Conservation (phyloP, 2,329 filamentous ascomycete species). For the Ploettnerulaceae sp. region DNA sequence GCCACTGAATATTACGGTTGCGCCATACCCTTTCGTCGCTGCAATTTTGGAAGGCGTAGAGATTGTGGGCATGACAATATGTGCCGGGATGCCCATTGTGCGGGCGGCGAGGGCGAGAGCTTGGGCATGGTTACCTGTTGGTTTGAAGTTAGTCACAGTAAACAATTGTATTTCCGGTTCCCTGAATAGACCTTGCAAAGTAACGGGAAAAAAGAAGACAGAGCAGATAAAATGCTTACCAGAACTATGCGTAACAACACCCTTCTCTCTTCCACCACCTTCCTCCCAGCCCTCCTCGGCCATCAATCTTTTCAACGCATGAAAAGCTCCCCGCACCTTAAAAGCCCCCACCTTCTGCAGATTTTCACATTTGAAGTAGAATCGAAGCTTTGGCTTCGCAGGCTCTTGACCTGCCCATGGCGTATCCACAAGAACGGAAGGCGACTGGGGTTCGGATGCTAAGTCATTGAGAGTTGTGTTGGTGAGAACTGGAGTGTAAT, state of each 20-base stretch:
- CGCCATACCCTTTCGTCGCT: conserved; percentile 73
- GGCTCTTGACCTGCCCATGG: conserved; percentile 52
- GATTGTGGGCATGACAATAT: conserved; percentile 91
- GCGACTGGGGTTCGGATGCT: conserved; percentile 64
- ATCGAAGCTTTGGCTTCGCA: conserved; percentile 59
- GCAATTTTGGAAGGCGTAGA: conserved; percentile 82
- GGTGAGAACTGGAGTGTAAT: conserved; percentile 79
- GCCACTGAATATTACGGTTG: conserved; percentile 75
- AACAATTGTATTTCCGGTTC: not conserved
- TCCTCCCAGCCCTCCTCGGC: conserved; percentile 56
- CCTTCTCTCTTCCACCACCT: conserved; percentile 53
- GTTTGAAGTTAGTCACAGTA: not conserved
- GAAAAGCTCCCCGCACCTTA: conserved; percentile 86
- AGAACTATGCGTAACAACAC: conserved; percentile 86
- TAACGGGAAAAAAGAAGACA: not conserved
- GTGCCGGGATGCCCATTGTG: conserved; percentile 67
- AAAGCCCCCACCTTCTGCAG: conserved; percentile 87
- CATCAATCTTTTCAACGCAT: conserved; percentile 70
- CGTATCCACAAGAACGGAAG: conserved; percentile 50
- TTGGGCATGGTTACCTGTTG: conserved; percentile 84
- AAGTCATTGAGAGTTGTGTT: conserved; percentile 68
- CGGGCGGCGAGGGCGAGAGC: conserved; percentile 81
- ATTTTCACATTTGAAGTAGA: conserved; percentile 98
- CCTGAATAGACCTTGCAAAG: not conserved
- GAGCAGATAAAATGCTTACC: conserved; percentile 55